A percentile compares a stretch with the other conserved stretches of the same genome.
These are phyloP conservation scores for Trichocladium uniseriatum DNA, from an alignment of 495 filamentous ascomycete species.

Conservation along the genomic window DNA sequence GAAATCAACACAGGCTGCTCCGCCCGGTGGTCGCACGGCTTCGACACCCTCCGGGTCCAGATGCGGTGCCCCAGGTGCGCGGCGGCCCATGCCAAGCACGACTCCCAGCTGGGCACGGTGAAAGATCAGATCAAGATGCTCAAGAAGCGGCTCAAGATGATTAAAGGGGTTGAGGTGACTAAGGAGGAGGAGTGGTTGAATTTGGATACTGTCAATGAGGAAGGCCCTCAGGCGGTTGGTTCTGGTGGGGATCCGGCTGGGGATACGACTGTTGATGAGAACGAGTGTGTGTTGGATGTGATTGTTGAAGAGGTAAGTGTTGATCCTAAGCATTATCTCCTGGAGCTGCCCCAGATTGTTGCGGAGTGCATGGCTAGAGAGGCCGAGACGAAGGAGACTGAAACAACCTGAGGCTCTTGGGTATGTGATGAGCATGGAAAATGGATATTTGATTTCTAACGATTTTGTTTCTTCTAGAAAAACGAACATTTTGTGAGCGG, in stretches of 20 bases:
- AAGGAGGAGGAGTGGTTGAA: not conserved
- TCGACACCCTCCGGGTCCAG: conserved; percentile 10
- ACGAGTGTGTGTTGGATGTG: not conserved
- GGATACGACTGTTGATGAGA: not conserved
- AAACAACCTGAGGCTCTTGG: too few species aligned
- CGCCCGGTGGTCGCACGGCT: conserved; percentile 17
- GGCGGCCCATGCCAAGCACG: not conserved
- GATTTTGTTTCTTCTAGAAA: not conserved
- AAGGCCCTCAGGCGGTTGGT: not conserved
- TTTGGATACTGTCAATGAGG: not conserved
- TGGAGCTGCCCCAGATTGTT: not conserved
- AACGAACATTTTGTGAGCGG: conserved; percentile 11
- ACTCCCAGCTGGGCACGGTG: not conserved
- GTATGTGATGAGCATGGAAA: too few species aligned
- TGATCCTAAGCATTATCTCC: conserved; percentile 2
- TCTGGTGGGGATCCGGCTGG: not conserved
- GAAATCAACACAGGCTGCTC: conserved; percentile 14
- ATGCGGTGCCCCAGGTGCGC: conserved; percentile 14
- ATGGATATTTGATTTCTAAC: not conserved
- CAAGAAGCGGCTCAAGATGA: conserved; percentile 2
- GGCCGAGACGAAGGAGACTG: too few species aligned
- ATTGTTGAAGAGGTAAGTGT: conserved; percentile 7
- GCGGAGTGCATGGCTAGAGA: not conserved
- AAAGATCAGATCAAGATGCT: conserved; percentile 6
- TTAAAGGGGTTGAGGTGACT: not conserved